These are phyloP conservation scores for Staphylotrichum longicolle DNA, from an alignment of 495 filamentous ascomycete species.

Conservation along the genomic window DNA sequence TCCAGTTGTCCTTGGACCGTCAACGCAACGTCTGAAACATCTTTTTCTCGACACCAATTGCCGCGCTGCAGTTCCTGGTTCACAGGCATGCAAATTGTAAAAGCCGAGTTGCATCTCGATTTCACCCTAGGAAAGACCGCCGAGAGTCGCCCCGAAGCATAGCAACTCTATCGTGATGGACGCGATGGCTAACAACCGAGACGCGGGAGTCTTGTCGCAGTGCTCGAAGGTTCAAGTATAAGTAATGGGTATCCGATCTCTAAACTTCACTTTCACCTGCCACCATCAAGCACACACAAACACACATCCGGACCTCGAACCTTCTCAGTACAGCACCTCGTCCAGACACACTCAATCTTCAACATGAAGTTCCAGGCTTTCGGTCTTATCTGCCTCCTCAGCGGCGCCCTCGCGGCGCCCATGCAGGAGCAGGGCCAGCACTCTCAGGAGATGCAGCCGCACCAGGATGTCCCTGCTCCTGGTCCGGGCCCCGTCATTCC, in stretches of 20 bases:
- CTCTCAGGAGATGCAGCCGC: slow-evolving; percentile 11
- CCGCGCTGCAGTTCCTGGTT: neutral
- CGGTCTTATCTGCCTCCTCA: slow-evolving; percentile 20
- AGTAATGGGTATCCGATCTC: slow-evolving; percentile 8
- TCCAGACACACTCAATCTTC: slow-evolving; percentile 8
- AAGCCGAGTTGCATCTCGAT: neutral
- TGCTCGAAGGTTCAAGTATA: slow-evolving; percentile 5
- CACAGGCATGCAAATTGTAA: slow-evolving; percentile 10
- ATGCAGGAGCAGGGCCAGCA: slow-evolving; percentile 11
- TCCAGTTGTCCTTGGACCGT: slow-evolving; percentile 12
- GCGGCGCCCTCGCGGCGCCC: slow-evolving; percentile 22
- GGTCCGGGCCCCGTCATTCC: neutral
- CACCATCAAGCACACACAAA: slow-evolving; percentile 6
- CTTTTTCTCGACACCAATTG: neutral
- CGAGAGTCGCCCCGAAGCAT: slow-evolving; percentile 20
- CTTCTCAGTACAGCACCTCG: neutral
- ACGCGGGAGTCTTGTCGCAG: neutral
- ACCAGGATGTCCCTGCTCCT: neutral
- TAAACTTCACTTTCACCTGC: neutral
- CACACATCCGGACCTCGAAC: neutral
- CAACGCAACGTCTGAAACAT: neutral
- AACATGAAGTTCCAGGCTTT: slow-evolving; percentile 24
- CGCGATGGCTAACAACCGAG: neutral
- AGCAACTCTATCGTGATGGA: neutral
- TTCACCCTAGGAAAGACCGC: neutral